These are phyloP conservation scores for Pseudogymnoascus sp. DNA, from an alignment of 2,329 filamentous ascomycete genomes.

Conservation along the genomic window DNA sequence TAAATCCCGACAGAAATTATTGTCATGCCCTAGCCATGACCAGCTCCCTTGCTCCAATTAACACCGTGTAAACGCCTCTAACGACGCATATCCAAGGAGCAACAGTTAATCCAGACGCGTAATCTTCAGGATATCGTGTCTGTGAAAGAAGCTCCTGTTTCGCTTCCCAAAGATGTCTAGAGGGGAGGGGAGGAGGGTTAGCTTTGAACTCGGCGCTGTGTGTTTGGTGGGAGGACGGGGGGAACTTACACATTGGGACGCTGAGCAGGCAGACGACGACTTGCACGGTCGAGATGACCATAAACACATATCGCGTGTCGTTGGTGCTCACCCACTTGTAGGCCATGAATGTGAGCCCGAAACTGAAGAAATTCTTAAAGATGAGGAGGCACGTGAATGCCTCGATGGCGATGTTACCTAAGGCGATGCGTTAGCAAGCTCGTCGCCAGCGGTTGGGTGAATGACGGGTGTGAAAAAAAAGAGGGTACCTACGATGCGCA, in stretches of 20 bases:
- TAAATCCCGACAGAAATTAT: background rate
- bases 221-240: background rate
- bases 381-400: conserved; percentile 84
- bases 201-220: conserved; percentile 13
- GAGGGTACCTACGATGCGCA: conserved; percentile 64
- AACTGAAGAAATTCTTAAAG: conserved; percentile 93
- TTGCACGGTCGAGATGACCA: conserved; percentile 69
- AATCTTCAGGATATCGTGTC: conserved; percentile 59
- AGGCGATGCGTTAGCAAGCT: background rate
- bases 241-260: conserved; percentile 69
- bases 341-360: conserved; percentile 74
- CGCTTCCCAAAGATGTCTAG: conserved; percentile 73
- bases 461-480: background rate
- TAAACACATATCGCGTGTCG: conserved; percentile 58
- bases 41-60: background rate
- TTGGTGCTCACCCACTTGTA: conserved; percentile 68
- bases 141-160: conserved; percentile 66
- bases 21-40: background rate
- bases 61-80: background rate
- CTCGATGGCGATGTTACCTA: conserved; percentile 77
- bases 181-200: conserved; percentile 1
- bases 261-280: conserved; percentile 68
- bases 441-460: background rate
- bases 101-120: conserved; percentile 5
- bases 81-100: background rate